Base-by-base conservation (phyloP, 495 filamentous ascomycete species). In the Trichocladium antarcticum region DNA sequence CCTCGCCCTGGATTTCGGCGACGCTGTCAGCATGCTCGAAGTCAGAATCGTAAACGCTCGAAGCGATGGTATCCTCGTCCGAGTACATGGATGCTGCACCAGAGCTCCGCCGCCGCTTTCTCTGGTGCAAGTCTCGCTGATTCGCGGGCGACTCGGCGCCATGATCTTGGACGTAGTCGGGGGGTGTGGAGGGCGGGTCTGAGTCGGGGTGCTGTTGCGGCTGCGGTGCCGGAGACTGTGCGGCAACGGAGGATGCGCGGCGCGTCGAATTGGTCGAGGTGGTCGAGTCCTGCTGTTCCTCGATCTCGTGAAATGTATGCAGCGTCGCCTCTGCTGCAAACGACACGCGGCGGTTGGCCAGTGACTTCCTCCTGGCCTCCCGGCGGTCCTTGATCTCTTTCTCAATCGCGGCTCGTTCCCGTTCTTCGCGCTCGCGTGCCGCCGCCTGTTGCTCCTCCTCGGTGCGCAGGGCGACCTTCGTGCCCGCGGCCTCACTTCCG, bases 281-380 rank as follows among this genome's bases (percentile, higher is more conserved):
- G 0, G 87, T 93, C 28, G 84, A 85, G 59, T 94, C 88, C 50
- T 87, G 86, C 50, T 81, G 77, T 47, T 90, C 83, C 56, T 97
- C 90, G 3, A 94, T 78, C 44, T 95, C 89, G 60, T 96, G 89
- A 80, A 94, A 99, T 3, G 92, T 99, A 61, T 99, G 92, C 28
- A 99, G 70, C 8, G 92, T 99, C 12, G 92, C 92, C 66, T 99
- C 92, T 1, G 92, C 92, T 5, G 92, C 92, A 61, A 99, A 99
- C 0, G 90, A 96, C 34, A 99, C 92, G 49, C 92, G 80, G 57
- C 93, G 85, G 65, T 92, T 90, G 28, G 86, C 88, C 51, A 95
- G 76, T 1, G 89, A 96, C 58, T 95, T 96, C 36, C 92, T 76
- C 40, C 93, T 80, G 27, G 87, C 89, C 49, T 92, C 92, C 47